Conservation (phyloP, 2,329 filamentous ascomycete species). For the Talaromyces sp. region DNA sequence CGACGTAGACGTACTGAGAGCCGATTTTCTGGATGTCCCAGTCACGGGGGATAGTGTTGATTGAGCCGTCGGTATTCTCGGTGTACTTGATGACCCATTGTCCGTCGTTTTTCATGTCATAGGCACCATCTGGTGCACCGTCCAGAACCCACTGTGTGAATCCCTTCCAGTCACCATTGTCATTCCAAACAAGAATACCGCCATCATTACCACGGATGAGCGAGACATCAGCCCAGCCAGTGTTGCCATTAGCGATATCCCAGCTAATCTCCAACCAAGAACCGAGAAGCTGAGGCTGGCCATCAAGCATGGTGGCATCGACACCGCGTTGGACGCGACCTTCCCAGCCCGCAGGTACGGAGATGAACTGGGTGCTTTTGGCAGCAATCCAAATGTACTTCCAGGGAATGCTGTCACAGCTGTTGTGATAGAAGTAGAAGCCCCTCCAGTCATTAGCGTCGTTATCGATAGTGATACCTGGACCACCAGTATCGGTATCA, state of each 20-base stretch:
- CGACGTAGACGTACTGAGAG: slow-evolving; percentile 4
- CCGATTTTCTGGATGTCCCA: slow-evolving; percentile 10
- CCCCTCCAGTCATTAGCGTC: slow-evolving; percentile 2
- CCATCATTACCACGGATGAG: slow-evolving; percentile 14
- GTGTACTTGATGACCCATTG: slow-evolving; percentile 11
- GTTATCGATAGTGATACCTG: slow-evolving; percentile 14
- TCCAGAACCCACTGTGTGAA: slow-evolving; percentile 12
- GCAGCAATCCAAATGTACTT: slow-evolving; percentile 17
- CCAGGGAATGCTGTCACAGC: slow-evolving; percentile 12
- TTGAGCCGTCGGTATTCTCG: neutral
- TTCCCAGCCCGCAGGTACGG: slow-evolving; percentile 5
- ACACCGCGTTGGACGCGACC: slow-evolving; percentile 14
- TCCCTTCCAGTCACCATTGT: slow-evolving; percentile 9
- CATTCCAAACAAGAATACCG: slow-evolving; percentile 14
- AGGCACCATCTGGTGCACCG: slow-evolving; percentile 8
- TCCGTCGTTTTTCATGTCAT: slow-evolving; percentile 14
- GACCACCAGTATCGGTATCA: slow-evolving; percentile 11
- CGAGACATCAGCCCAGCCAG: slow-evolving; percentile 14
- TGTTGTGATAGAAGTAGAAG: slow-evolving; percentile 16
- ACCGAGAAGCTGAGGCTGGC: slow-evolving; percentile 9
- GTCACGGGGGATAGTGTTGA: slow-evolving; percentile 14
- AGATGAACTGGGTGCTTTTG: slow-evolving; percentile 9
- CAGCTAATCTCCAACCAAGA: slow-evolving; percentile 16
- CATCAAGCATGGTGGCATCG: slow-evolving; percentile 7
- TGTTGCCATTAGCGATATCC: neutral